Conservation (phyloP, 345 rosid genomes). For the Bruguiera parviflora region DNA sequence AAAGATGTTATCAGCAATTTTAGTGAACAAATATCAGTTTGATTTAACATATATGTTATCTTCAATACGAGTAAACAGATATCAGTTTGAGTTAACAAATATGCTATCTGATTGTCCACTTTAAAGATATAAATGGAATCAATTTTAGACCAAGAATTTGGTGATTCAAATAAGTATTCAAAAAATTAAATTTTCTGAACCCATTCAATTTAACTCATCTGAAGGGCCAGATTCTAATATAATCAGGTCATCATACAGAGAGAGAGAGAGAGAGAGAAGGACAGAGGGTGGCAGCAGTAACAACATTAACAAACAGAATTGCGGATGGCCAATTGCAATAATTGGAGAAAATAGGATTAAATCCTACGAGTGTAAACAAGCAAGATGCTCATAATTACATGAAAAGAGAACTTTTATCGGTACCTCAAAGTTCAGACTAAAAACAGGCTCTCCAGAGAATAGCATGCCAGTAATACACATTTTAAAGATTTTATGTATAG, state of each 20-base stretch:
- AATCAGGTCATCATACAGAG: neutral
- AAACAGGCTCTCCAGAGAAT: neutral
- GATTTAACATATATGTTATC: slow-evolving; percentile 7
- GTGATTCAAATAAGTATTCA: too few species aligned
- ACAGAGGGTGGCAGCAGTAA: neutral
- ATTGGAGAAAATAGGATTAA: neutral
- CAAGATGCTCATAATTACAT: neutral
- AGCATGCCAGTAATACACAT: neutral
- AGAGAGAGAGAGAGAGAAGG: too few species aligned
- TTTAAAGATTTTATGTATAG: neutral
- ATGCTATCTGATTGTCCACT: neutral
- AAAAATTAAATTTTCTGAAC: neutral
- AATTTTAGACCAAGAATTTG: too few species aligned
- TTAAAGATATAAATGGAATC: neutral
- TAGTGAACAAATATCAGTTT: neutral
- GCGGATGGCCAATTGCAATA: neutral
- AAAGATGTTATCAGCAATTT: neutral
- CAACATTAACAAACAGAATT: neutral
- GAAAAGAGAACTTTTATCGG: neutral
- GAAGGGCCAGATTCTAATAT: neutral
- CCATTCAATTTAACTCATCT: neutral
- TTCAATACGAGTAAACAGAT: neutral
- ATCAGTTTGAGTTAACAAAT: slow-evolving; percentile 2
- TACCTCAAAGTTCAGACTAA: neutral
- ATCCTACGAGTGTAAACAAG: neutral